Evolutionary conservation across 139 green algal species (phyloP), one percentile per base, ranked within the genome.

Genomic region (Chlorella sp.): DNA sequence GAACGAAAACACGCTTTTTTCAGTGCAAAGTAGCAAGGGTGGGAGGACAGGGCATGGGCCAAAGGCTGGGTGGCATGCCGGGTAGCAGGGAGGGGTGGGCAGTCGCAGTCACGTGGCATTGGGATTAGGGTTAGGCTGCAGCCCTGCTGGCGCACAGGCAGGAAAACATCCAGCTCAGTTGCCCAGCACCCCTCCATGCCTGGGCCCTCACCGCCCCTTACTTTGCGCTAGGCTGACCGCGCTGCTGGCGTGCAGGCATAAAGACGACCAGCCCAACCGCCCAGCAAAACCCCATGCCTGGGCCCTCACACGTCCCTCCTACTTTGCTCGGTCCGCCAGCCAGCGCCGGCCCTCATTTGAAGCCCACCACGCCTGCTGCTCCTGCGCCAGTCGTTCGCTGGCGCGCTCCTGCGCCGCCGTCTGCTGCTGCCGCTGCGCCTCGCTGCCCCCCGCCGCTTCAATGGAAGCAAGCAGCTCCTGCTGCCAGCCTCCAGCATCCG

Each of bases 341-440:
- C 88, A 91, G 21, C 40, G 42, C 66, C 28, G 42, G n/a, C 87
- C 88, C 88, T 87, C 88, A 26, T 84, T 68, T 9, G 57, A 75
- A 3, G 24, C 81, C 39, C 57, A 82, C 82, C 89, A 91, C 26
- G 42, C 22, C 42, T 14, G 28, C 77, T 79, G 88, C 91, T 93
- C 80, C 66, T 57, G 15, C 16, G 19, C 42, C 60, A 86, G 66
- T 34, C 80, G 87, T 79, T 60, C 42, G 85, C 85, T 89, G 22
- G 60, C 42, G 32, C 48, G 53, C 48, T 83, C 68, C 84, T 88
- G 84, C 68, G 84, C 84, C 39, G 68, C 68, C 40, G 84, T 40
- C 68, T 81, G 84, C 81, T 87, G 81, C 53, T 48, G 37, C 69
- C 57, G 81, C 81, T 84, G 42, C 66, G 36, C 81, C 30, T 77